Percentiles rank a stretch among this genome's conserved stretches.
phyloP scores from a whole-genome alignment of 495 filamentous ascomycete genomes.

The Evernia prunastri region DNA sequence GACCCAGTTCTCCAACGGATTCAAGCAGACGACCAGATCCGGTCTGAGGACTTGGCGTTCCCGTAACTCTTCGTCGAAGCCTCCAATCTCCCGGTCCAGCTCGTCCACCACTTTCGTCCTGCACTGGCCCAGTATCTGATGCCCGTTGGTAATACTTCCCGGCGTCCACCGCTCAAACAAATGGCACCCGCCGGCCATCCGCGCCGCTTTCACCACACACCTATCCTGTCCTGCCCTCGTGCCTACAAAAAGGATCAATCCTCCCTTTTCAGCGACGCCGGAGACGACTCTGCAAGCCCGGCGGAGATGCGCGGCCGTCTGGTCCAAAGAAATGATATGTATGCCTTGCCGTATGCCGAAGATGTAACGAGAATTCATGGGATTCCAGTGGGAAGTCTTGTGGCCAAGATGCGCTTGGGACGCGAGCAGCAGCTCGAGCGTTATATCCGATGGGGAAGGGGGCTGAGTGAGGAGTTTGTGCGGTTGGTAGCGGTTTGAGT shows the following conservation, averaged over 20 bases:
- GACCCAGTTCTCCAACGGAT: slow-evolving; percentile 85
- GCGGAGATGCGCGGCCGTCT: slow-evolving; percentile 78
- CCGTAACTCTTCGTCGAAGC: slow-evolving; percentile 55
- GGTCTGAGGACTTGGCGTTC: slow-evolving; percentile 64
- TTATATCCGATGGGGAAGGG: slow-evolving; percentile 68
- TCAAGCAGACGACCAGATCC: slow-evolving; percentile 87
- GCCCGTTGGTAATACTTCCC: slow-evolving; percentile 85
- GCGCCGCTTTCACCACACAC: slow-evolving; percentile 71
- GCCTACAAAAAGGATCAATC: slow-evolving; percentile 85
- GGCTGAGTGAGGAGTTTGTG: slow-evolving; percentile 61
- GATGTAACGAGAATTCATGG: slow-evolving; percentile 89
- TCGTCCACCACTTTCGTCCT: slow-evolving; percentile 63
- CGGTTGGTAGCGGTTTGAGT: slow-evolving; percentile 55
- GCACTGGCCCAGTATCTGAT: slow-evolving; percentile 70
- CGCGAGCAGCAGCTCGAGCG: slow-evolving; percentile 87
- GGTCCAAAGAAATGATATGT: slow-evolving; percentile 89
- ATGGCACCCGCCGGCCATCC: slow-evolving; percentile 73
- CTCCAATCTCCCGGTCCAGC: slow-evolving; percentile 56
- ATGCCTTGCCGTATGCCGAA: slow-evolving; percentile 83
- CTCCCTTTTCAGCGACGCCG: slow-evolving; percentile 75
- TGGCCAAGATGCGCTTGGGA: slow-evolving; percentile 89
- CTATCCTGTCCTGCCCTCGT: slow-evolving; percentile 72
- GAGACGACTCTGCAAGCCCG: slow-evolving; percentile 84
- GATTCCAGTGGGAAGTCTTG: slow-evolving; percentile 89
- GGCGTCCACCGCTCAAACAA: slow-evolving; percentile 92